Evolutionary conservation across 305 asterid genomes (phyloP).

Genomic region (Solanum hybrid): DNA sequence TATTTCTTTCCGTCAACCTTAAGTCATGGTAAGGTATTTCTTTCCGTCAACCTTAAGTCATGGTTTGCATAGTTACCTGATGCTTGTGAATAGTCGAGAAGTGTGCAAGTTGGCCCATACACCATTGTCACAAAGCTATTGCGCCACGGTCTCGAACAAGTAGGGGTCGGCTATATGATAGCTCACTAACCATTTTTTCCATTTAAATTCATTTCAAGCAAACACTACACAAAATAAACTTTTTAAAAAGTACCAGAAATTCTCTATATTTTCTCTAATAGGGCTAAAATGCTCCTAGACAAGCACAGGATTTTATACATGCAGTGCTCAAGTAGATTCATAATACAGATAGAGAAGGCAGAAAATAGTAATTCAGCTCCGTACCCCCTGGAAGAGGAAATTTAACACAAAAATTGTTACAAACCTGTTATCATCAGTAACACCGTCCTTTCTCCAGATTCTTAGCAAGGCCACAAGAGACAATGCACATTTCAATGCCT

Average conservation of each 20-base stretch:
- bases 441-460: conserved; percentile 83
- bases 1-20: not conserved
- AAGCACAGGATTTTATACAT: not conserved
- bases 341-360: not conserved
- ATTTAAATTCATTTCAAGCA: not conserved
- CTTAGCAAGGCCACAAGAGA: conserved; percentile 82
- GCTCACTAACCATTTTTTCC: not conserved
- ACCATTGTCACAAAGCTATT: not conserved
- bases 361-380: not conserved
- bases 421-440: conserved; percentile 90
- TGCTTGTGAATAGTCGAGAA: not conserved
- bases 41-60: not conserved
- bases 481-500: conserved; percentile 80
- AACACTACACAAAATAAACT: not conserved
- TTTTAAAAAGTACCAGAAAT: not conserved
- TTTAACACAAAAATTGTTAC: not conserved
- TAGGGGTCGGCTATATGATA: not conserved
- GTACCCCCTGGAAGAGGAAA: not conserved
- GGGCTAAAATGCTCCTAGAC: not conserved
- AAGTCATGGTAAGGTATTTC: not conserved
- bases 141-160: not conserved
- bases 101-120: not conserved
- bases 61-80: not conserved
- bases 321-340: not conserved
- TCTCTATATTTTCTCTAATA: not conserved